phyloP scores from a whole-genome alignment of 768 basidiomycete genomes.

The Boletus sp. region DNA sequence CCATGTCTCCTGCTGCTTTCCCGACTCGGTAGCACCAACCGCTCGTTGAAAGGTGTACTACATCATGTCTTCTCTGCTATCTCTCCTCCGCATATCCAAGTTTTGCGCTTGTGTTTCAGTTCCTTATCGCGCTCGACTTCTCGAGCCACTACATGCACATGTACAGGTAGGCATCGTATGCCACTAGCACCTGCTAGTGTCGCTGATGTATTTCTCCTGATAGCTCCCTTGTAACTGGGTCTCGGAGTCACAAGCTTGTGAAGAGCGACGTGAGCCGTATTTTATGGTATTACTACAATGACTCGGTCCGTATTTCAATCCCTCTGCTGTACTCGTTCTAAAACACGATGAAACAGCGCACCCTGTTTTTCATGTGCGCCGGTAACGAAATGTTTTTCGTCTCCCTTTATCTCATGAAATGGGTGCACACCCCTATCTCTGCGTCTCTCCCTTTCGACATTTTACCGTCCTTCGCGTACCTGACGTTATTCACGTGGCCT shows the following conservation, averaged over 20 bases:
- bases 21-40: background rate
- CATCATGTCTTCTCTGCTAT: slow-evolving; percentile 91
- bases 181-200: too few relatives aligned
- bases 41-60: slow-evolving; percentile 76
- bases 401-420: slow-evolving; percentile 89
- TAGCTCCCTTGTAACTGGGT: slow-evolving; percentile 94
- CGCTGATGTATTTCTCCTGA: slow-evolving; percentile 5
- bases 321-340: background rate
- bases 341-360: slow-evolving; percentile 46
- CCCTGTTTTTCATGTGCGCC: slow-evolving; percentile 89
- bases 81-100: slow-evolving; percentile 85
- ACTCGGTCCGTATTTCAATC: slow-evolving; percentile 58
- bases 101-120: slow-evolving; percentile 86
- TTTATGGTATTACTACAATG: slow-evolving; percentile 90
- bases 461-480: slow-evolving; percentile 14
- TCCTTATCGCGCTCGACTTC: slow-evolving; percentile 95
- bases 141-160: slow-evolving; percentile 99
- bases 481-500: slow-evolving; percentile 63
- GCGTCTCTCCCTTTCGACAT: slow-evolving; percentile 13
- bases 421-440: slow-evolving; percentile 68
- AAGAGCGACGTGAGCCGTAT: slow-evolving; percentile 91
- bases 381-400: slow-evolving; percentile 97
- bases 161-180: slow-evolving; percentile 70
- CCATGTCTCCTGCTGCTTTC: background rate
- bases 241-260: slow-evolving; percentile 88